phyloP scores from a whole-genome alignment of 2,329 filamentous ascomycete species.

The Monosporascus sp. region DNA sequence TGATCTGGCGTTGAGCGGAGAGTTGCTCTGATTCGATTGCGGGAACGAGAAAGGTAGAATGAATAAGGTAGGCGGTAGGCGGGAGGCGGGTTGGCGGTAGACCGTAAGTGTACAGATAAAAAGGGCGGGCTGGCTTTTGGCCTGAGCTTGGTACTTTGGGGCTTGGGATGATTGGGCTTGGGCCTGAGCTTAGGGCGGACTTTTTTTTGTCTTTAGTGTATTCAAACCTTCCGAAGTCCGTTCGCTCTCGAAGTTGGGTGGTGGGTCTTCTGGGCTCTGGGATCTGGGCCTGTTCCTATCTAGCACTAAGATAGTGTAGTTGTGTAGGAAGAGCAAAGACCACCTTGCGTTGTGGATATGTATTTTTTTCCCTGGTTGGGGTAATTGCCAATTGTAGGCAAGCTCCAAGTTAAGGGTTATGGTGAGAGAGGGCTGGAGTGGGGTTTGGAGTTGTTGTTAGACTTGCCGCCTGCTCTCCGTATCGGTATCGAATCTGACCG shows the following conservation, averaged over 20 bases:
- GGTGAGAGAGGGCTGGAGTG: background rate
- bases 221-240: too few species aligned
- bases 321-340: background rate
- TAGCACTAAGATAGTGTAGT: background rate
- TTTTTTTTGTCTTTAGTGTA: too few species aligned
- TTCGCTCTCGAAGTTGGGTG: too few species aligned
- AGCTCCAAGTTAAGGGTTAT: background rate
- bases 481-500: background rate
- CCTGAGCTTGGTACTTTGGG: conserved; percentile 38
- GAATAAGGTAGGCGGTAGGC: conserved; percentile 8
- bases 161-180: too few species aligned
- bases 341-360: background rate
- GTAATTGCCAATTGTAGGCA: background rate
- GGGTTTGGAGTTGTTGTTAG: background rate
- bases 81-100: background rate
- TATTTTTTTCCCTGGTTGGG: background rate
- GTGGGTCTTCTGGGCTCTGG: too few species aligned
- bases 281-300: background rate
- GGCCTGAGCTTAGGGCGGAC: too few species aligned
- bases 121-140: conserved; percentile 38
- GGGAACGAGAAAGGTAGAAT: conserved; percentile 23
- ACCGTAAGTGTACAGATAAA: too few species aligned
- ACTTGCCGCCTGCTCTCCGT: background rate
- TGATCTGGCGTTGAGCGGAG: conserved; percentile 55
- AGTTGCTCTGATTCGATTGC: conserved; percentile 36